phyloP scores from a whole-genome alignment of 805 yeast species.

The Sugiyamaella valdiviana region DNA sequence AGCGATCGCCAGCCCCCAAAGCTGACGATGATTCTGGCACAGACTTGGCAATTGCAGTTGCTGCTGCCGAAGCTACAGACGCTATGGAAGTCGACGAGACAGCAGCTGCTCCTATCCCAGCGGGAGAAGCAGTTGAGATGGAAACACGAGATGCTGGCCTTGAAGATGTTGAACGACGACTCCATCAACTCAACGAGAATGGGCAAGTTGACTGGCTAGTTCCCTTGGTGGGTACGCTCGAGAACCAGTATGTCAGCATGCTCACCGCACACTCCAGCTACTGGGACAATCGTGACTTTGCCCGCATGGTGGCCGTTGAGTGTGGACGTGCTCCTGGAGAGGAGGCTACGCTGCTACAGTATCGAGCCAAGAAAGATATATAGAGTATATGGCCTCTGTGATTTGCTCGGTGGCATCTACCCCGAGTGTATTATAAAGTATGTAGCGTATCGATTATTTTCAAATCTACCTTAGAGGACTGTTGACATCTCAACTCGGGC shows the following conservation, averaged over 20 bases:
- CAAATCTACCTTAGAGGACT: too few species aligned
- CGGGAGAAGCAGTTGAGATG: slow-evolving; percentile 20
- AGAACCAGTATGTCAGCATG: slow-evolving; percentile 72
- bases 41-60: neutral
- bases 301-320: slow-evolving; percentile 46
- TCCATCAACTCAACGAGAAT: slow-evolving; percentile 55
- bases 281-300: slow-evolving; percentile 80
- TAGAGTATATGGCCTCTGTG: too few species aligned
- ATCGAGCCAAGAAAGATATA: slow-evolving; percentile 15
- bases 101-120: slow-evolving; percentile 3
- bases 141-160: slow-evolving; percentile 20
- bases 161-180: slow-evolving; percentile 31
- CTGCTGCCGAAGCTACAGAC: slow-evolving; percentile 4
- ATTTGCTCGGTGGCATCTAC: too few species aligned
- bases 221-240: slow-evolving; percentile 52
- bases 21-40: neutral
- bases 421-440: too few species aligned
- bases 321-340: slow-evolving; percentile 29
- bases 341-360: slow-evolving; percentile 24
- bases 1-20: neutral
- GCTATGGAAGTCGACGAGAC: neutral
- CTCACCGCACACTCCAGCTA: slow-evolving; percentile 85
- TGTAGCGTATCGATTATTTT: too few species aligned
- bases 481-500: too few species aligned
- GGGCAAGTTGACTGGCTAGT: slow-evolving; percentile 83